A percentile compares a stretch with the other conserved stretches of the same genome.
Conservation (phyloP, 306 rosid species). For the Prinsepia uniflora region DNA sequence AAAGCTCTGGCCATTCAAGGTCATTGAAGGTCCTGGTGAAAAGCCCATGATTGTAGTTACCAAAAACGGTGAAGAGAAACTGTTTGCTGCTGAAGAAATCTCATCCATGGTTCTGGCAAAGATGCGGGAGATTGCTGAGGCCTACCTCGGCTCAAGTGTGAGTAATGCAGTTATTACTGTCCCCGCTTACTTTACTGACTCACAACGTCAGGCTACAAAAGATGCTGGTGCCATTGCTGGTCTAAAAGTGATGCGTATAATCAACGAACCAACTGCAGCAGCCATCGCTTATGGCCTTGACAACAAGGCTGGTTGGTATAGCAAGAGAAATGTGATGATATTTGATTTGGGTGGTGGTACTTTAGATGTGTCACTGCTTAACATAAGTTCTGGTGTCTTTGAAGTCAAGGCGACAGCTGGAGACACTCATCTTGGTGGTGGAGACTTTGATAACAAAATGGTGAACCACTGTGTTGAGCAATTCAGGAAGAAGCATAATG, state of each 20-base stretch:
- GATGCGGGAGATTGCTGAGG: background rate
- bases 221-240: constrained; percentile 55
- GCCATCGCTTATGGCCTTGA: constrained; percentile 74
- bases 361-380: too few species aligned
- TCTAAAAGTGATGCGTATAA: constrained; percentile 55
- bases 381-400: too few species aligned
- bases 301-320: constrained; percentile 51
- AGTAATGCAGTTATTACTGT: background rate
- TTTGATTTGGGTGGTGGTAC: constrained; percentile 74
- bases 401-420: too few species aligned
- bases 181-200: background rate
- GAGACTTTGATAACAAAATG: too few species aligned
- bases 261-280: constrained; percentile 75
- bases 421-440: constrained; percentile 21
- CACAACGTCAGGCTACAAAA: constrained; percentile 26
- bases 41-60: constrained; percentile 16
- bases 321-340: constrained; percentile 56
- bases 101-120: background rate
- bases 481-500: constrained; percentile 18
- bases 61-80: background rate
- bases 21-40: background rate
- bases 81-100: constrained; percentile 6
- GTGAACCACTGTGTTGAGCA: too few species aligned
- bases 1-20: constrained; percentile 14
- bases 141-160: background rate